These are phyloP conservation scores for Apiospora marii DNA, from an alignment of 2,329 filamentous ascomycete genomes.

Conservation along the genomic window DNA sequence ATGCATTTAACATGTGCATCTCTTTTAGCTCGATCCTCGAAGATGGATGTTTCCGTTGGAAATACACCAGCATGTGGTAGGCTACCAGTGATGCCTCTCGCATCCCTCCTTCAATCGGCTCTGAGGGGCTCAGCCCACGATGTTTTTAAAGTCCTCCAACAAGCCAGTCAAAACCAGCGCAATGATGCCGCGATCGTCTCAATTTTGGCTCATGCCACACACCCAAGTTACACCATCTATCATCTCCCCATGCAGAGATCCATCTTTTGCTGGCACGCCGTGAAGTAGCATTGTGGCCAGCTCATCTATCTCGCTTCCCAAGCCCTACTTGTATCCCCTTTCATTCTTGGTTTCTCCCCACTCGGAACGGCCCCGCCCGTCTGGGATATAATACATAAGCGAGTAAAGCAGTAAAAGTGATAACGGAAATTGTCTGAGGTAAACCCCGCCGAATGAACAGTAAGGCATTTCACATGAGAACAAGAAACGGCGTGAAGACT, in stretches of 20 bases:
- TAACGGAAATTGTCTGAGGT: background rate
- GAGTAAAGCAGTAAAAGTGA: background rate
- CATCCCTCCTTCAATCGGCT: conserved; percentile 19
- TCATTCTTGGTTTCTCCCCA: background rate
- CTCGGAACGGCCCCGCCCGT: background rate
- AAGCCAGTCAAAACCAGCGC: background rate
- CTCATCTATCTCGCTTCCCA: background rate
- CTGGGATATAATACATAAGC: background rate
- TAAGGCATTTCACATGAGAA: background rate
- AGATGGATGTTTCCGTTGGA: background rate
- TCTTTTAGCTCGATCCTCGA: background rate
- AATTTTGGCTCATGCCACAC: background rate
- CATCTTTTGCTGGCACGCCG: background rate
- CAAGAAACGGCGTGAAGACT: background rate
- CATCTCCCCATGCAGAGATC: background rate
- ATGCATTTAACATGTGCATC: background rate
- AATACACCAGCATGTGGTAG: background rate
- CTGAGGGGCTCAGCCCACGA: conserved; percentile 14
- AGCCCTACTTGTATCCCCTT: background rate
- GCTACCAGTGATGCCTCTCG: background rate
- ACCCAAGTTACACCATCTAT: background rate
- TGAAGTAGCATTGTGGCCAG: background rate
- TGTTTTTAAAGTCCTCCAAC: background rate
- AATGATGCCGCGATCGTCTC: background rate
- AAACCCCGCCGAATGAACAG: background rate